These are phyloP conservation scores for Chlamydomonas schloesseri DNA, from an alignment of 139 green algal species.

Conservation along the genomic window DNA sequence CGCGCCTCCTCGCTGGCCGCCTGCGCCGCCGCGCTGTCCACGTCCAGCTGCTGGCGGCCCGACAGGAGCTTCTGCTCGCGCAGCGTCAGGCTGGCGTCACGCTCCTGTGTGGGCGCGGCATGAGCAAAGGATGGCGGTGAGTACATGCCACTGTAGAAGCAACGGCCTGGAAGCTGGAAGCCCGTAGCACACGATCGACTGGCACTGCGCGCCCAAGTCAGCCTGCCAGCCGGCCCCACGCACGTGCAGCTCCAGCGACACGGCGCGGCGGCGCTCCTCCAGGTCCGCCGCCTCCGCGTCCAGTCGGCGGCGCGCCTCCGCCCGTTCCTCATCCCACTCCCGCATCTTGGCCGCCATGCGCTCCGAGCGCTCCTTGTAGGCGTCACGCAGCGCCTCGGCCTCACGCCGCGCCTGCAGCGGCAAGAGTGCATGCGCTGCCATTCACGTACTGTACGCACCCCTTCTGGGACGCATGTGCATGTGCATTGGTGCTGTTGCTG, in stretches of 20 bases:
- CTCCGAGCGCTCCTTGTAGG: slow-evolving; percentile 30
- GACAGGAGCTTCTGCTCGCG: slow-evolving; percentile 21
- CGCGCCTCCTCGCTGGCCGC: not conserved
- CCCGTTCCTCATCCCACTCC: slow-evolving; percentile 37
- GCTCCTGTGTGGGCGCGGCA: slow-evolving; percentile 10
- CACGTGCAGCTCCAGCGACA: slow-evolving; percentile 34
- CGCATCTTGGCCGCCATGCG: not conserved
- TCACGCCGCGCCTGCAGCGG: slow-evolving; percentile 8
- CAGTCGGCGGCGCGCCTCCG: slow-evolving; percentile 1
- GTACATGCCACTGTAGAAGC: not conserved
- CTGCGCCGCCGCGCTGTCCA: not conserved
- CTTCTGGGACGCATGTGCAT: not conserved
- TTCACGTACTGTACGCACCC: not conserved
- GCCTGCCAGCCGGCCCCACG: not conserved
- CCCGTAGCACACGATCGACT: no score
- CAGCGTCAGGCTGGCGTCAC: slow-evolving; percentile 18
- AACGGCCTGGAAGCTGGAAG: no score
- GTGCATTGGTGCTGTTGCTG: not conserved
- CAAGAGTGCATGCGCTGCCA: not conserved
- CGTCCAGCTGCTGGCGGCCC: not conserved
- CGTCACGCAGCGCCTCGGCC: slow-evolving; percentile 39
- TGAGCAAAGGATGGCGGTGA: no score
- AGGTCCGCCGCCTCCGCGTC: slow-evolving; percentile 29
- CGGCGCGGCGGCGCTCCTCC: slow-evolving; percentile 15
- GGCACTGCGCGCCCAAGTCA: no score